Evolutionary conservation across 305 asterid genomes (phyloP).

Genomic region (Fraxinus greggii): DNA sequence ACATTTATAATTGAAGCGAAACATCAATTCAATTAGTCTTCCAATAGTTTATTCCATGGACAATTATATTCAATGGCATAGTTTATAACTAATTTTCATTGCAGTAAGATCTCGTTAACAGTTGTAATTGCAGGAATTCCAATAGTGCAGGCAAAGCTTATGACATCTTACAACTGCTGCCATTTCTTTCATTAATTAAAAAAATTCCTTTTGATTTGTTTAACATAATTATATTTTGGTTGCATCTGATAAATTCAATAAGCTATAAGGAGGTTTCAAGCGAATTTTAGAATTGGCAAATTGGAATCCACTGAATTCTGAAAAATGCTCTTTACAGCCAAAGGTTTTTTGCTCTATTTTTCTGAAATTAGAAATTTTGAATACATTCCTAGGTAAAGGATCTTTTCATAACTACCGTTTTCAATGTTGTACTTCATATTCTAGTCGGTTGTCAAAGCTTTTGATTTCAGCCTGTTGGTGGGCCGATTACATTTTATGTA

Average conservation of each 20-base stretch:
- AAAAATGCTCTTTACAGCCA: neutral
- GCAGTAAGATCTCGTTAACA: conserved; percentile 34
- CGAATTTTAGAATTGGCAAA: neutral
- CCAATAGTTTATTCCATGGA: conserved; percentile 6
- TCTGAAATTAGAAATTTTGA: neutral
- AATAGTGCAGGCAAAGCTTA: conserved; percentile 34
- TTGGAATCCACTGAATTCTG: neutral
- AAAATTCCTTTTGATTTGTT: conserved; percentile 4
- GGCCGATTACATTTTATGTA: neutral
- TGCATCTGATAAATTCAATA: neutral
- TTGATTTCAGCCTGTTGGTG: neutral
- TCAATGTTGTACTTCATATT: neutral
- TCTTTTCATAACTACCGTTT: neutral
- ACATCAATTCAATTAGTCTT: conserved; percentile 5
- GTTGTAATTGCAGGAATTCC: conserved; percentile 47
- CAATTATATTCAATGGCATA: conserved; percentile 21
- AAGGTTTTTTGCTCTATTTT: neutral
- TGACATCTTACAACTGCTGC: conserved; percentile 36
- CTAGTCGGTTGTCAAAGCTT: neutral
- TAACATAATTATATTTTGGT: conserved; percentile 1
- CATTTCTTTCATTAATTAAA: conserved; percentile 8
- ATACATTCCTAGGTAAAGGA: neutral
- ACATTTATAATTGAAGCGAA: conserved; percentile 11
- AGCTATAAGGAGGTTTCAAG: neutral
- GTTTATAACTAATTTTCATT: conserved; percentile 33